phyloP scores from a whole-genome alignment of 805 yeast species.

The Lachancea dasiensis region DNA sequence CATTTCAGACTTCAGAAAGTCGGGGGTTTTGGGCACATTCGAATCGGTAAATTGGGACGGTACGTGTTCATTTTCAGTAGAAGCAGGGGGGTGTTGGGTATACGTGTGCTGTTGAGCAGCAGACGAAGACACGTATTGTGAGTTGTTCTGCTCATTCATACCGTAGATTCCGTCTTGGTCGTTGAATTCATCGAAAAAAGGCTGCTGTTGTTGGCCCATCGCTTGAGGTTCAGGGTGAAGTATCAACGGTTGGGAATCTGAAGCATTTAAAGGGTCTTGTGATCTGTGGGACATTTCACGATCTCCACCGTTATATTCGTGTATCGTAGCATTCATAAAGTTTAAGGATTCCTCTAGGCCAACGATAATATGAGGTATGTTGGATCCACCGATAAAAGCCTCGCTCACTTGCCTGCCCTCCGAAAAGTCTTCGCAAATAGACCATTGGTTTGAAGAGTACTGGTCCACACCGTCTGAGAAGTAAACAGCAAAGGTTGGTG shows the following conservation, averaged over 20 bases:
- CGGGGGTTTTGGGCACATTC: constrained; percentile 21
- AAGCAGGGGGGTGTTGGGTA: not conserved
- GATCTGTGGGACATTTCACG: constrained; percentile 15
- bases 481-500: constrained; percentile 76
- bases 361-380: constrained; percentile 61
- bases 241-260: constrained; percentile 6
- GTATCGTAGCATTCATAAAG: constrained; percentile 48
- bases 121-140: constrained; percentile 5
- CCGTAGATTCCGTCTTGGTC: constrained; percentile 9
- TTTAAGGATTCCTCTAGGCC: constrained; percentile 49
- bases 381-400: constrained; percentile 57
- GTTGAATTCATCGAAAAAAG: constrained; percentile 9
- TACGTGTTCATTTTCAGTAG: constrained; percentile 7
- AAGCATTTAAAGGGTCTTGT: constrained; percentile 1
- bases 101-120: constrained; percentile 5
- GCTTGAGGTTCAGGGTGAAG: constrained; percentile 11
- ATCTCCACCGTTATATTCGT: constrained; percentile 39
- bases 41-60: constrained; percentile 8
- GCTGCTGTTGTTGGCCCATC: constrained; percentile 5
- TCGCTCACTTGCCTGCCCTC: constrained; percentile 76
- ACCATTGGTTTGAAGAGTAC: constrained; percentile 60
- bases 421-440: constrained; percentile 76
- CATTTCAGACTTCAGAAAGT: constrained; percentile 19
- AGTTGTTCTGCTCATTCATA: constrained; percentile 4
- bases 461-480: constrained; percentile 50